phyloP scores from a whole-genome alignment of 139 green algal genomes.

The Nannochloris sp. region DNA sequence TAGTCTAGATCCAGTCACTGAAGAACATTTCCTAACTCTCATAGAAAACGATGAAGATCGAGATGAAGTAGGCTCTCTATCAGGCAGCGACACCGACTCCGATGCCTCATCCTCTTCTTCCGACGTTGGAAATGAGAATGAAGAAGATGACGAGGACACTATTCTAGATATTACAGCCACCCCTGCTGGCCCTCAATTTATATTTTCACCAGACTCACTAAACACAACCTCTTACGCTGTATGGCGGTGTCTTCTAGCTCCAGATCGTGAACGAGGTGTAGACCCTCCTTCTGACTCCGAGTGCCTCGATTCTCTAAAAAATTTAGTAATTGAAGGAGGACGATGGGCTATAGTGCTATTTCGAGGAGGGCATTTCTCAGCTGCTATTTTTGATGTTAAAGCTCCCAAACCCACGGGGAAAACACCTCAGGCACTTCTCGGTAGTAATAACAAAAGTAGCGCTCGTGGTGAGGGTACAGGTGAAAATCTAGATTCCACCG shows the following conservation, averaged over 20 bases:
- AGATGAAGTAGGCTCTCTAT: constrained; percentile 37
- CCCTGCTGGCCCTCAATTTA: too few relatives aligned
- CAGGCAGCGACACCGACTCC: constrained; percentile 20
- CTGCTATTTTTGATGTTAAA: constrained; percentile 44
- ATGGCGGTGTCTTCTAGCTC: constrained; percentile 59
- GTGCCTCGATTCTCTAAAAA: constrained; percentile 27
- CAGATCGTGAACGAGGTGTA: constrained; percentile 27
- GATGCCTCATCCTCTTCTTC: too few relatives aligned
- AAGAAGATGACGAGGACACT: neutral
- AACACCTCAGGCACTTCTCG: neutral
- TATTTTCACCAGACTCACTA: too few relatives aligned
- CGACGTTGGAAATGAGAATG: neutral
- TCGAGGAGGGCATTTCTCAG: constrained; percentile 70
- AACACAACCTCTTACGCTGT: constrained; percentile 41
- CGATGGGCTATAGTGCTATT: constrained; percentile 37
- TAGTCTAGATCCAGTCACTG: constrained; percentile 15
- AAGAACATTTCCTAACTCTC: neutral
- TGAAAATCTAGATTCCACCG: neutral
- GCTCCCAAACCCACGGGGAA: neutral
- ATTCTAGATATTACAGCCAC: too few relatives aligned
- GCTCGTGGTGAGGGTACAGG: neutral
- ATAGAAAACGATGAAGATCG: constrained; percentile 23
- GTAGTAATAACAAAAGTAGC: neutral
- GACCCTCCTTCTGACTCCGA: neutral
- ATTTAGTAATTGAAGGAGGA: constrained; percentile 15